phyloP scores from a whole-genome alignment of 192 early-diverging fungal species.

The Coemansia sp. region DNA sequence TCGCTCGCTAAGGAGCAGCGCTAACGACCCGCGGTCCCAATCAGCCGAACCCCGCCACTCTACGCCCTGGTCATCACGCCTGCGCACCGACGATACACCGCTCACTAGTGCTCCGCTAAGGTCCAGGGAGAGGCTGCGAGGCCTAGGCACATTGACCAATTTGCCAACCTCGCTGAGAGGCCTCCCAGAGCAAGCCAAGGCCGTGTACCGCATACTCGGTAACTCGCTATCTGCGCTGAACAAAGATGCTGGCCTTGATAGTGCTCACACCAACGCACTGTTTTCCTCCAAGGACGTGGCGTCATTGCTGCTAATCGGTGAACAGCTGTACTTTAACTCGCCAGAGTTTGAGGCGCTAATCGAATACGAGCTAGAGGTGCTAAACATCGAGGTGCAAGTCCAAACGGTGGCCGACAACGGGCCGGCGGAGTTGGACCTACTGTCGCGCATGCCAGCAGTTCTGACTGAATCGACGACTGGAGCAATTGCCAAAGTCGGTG shows the following conservation, averaged over 20 bases:
- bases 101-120: background rate
- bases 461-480: background rate
- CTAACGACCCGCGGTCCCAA: background rate
- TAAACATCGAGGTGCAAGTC: conserved; percentile 17
- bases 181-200: conserved; percentile 15
- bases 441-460: conserved; percentile 12
- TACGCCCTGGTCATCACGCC: background rate
- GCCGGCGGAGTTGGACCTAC: conserved; percentile 2
- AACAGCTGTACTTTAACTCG: conserved; percentile 45
- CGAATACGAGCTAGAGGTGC: conserved; percentile 29
- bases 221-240: background rate
- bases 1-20: conserved; percentile 8
- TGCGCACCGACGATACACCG: background rate
- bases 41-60: background rate
- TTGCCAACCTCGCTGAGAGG: background rate
- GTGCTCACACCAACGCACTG: background rate
- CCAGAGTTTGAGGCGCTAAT: conserved; percentile 49
- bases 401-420: background rate
- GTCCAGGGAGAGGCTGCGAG: background rate
- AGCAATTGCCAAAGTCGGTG: background rate
- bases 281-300: conserved; percentile 28
- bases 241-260: background rate
- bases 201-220: conserved; percentile 28
- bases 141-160: background rate
- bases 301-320: conserved; percentile 32